Evolutionary conservation across 192 early-diverging fungal genomes (phyloP).

Genomic region (Coemansia sp.): DNA sequence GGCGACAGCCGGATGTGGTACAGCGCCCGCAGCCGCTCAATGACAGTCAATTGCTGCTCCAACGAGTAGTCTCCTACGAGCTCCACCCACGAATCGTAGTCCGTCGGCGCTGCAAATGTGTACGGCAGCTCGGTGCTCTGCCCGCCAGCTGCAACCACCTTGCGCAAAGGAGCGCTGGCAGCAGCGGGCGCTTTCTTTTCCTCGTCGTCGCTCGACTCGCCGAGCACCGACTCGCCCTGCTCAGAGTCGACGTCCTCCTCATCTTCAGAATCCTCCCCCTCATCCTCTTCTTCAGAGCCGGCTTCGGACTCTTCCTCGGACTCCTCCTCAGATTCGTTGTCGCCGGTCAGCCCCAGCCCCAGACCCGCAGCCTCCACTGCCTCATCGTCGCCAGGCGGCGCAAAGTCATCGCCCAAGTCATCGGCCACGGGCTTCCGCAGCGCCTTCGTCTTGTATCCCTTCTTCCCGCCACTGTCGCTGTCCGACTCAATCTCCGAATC

Average conservation of each 20-base stretch:
- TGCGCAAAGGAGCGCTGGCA: background rate
- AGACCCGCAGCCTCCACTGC: background rate
- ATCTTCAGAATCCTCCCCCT: slow-evolving; percentile 37
- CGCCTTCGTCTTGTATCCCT: slow-evolving; percentile 50
- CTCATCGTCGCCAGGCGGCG: slow-evolving; percentile 24
- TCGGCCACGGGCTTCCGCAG: slow-evolving; percentile 60
- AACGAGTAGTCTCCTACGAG: slow-evolving; percentile 62
- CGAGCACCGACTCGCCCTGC: background rate
- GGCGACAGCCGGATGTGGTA: slow-evolving; percentile 80
- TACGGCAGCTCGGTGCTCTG: slow-evolving; percentile 65
- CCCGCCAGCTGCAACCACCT: background rate
- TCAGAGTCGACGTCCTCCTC: slow-evolving; percentile 32
- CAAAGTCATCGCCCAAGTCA: slow-evolving; percentile 70
- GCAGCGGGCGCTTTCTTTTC: background rate
- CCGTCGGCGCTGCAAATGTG: slow-evolving; percentile 79
- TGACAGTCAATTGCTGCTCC: slow-evolving; percentile 70
- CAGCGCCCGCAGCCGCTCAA: slow-evolving; percentile 78
- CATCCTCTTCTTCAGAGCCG: slow-evolving; percentile 34
- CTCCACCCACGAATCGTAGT: slow-evolving; percentile 66
- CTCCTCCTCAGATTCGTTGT: slow-evolving; percentile 45
- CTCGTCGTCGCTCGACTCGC: background rate
- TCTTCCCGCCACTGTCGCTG: slow-evolving; percentile 61
- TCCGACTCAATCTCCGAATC: slow-evolving; percentile 55
- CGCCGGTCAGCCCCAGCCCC: background rate
- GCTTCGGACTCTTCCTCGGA: slow-evolving; percentile 28